Evolutionary conservation across 1,139 yeast species (phyloP).

Genomic region (Blastobotrys ciferrii): DNA sequence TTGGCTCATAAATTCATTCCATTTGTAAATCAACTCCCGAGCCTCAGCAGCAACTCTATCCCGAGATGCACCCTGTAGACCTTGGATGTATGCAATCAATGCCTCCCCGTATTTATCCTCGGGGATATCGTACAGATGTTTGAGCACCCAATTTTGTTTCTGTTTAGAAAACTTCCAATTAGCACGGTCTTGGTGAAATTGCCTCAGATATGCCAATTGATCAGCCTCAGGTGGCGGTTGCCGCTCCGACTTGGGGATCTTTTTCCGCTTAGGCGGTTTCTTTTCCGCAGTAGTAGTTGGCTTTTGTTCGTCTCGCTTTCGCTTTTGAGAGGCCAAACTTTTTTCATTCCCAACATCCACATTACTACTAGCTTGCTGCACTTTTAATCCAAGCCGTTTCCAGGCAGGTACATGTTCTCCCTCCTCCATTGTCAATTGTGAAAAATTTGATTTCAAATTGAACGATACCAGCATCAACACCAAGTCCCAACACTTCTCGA

Average conservation of each 20-base stretch:
- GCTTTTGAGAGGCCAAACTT: slow-evolving; percentile 3
- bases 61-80: slow-evolving; percentile 64
- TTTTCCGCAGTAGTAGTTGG: slow-evolving; percentile 45
- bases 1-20: slow-evolving; percentile 53
- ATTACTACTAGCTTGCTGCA: slow-evolving; percentile 33
- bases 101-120: slow-evolving; percentile 58
- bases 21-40: slow-evolving; percentile 46
- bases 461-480: slow-evolving; percentile 4
- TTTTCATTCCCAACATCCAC: slow-evolving; percentile 21
- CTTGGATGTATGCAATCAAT: slow-evolving; percentile 57
- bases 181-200: slow-evolving; percentile 55
- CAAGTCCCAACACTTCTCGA: not conserved
- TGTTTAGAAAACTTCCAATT: slow-evolving; percentile 93
- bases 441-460: slow-evolving; percentile 9
- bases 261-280: slow-evolving; percentile 71
- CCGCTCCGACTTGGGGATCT: slow-evolving; percentile 72
- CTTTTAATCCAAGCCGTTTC: slow-evolving; percentile 78
- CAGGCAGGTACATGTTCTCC: slow-evolving; percentile 68
- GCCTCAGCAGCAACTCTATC: slow-evolving; percentile 57
- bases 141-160: slow-evolving; percentile 89
- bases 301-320: slow-evolving; percentile 26
- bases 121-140: slow-evolving; percentile 51
- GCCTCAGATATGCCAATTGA: slow-evolving; percentile 71
- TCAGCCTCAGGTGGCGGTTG: slow-evolving; percentile 78
- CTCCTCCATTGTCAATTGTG: slow-evolving; percentile 5